Evolutionary conservation across 192 early-diverging fungal genomes (phyloP).

Genomic region (Entomortierella chlamydospora): DNA sequence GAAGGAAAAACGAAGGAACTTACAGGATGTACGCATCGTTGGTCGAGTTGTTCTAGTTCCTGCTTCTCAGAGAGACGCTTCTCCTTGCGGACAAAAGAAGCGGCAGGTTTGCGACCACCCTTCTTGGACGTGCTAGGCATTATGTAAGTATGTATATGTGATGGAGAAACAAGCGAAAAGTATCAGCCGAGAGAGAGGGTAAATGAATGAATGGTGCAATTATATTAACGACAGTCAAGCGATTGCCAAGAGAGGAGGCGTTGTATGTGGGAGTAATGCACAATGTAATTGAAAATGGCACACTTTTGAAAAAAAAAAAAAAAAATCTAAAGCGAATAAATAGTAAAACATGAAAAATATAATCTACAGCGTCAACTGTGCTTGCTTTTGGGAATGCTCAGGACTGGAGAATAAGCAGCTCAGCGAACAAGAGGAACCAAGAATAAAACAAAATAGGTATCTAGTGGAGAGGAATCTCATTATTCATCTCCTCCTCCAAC

Average conservation of each 20-base stretch:
- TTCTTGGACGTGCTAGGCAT: slow-evolving; percentile 37
- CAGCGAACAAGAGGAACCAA: background rate
- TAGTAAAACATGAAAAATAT: background rate
- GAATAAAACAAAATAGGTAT: background rate
- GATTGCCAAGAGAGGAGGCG: too few species aligned
- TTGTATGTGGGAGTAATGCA: too few species aligned
- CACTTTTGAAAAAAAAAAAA: too few species aligned
- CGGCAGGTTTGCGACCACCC: slow-evolving; percentile 22
- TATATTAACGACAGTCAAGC: too few species aligned
- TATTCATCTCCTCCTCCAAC: slow-evolving; percentile 54
- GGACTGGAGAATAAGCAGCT: background rate
- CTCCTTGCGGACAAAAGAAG: slow-evolving; percentile 48
- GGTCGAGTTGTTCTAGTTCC: slow-evolving; percentile 62
- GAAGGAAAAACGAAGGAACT: background rate
- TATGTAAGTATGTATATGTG: background rate
- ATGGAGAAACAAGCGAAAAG: background rate
- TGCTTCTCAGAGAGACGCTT: slow-evolving; percentile 57
- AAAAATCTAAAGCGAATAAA: too few species aligned
- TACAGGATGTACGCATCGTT: slow-evolving; percentile 60
- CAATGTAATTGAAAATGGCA: too few species aligned
- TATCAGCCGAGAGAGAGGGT: background rate
- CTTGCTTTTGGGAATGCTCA: too few species aligned
- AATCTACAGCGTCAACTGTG: too few species aligned
- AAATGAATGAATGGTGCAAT: background rate
- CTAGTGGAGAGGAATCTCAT: slow-evolving; percentile 46